Conservation (phyloP, 345 rosid genomes). For the Gossypium arboreum region DNA sequence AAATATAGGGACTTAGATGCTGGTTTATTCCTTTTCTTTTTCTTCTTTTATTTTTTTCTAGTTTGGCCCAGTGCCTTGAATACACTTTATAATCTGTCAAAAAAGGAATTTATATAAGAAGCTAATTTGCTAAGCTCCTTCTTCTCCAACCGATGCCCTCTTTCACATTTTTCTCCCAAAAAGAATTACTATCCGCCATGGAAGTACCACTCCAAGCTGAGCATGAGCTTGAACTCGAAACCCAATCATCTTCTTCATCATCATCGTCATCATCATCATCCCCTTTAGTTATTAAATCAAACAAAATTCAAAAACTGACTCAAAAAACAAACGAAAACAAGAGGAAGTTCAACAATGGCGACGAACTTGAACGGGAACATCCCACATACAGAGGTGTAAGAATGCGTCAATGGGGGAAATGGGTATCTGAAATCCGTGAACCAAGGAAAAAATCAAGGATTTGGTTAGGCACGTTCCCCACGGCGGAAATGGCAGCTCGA, state of each 20-base stretch:
- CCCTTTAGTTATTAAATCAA: not conserved
- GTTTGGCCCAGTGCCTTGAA: not conserved
- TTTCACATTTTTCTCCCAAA: not conserved
- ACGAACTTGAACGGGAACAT: slow-evolving; percentile 27
- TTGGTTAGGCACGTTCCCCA: slow-evolving; percentile 86
- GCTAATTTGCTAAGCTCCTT: not conserved
- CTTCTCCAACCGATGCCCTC: slow-evolving; percentile 6
- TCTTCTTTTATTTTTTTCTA: not conserved
- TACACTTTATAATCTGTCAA: not conserved
- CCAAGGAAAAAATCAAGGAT: slow-evolving; percentile 91
- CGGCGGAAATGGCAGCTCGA: slow-evolving; percentile 95
- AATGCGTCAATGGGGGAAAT: slow-evolving; percentile 94
- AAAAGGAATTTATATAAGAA: slow-evolving; percentile 5
- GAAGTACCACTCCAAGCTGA: not conserved
- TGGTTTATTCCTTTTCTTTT: not conserved
- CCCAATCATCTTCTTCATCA: slow-evolving; percentile 9
- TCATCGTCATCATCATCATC: not conserved
- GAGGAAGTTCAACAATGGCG: slow-evolving; percentile 7
- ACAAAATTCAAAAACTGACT: slow-evolving; percentile 8
- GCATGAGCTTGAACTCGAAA: not conserved
- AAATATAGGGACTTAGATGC: too few species aligned
- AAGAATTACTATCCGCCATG: slow-evolving; percentile 7
- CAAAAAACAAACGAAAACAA: not conserved
- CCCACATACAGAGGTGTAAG: slow-evolving; percentile 74
- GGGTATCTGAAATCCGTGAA: slow-evolving; percentile 94